These are phyloP conservation scores for Hyphodiscus hymeniophilus DNA, from an alignment of 495 filamentous ascomycete species.

Conservation along the genomic window DNA sequence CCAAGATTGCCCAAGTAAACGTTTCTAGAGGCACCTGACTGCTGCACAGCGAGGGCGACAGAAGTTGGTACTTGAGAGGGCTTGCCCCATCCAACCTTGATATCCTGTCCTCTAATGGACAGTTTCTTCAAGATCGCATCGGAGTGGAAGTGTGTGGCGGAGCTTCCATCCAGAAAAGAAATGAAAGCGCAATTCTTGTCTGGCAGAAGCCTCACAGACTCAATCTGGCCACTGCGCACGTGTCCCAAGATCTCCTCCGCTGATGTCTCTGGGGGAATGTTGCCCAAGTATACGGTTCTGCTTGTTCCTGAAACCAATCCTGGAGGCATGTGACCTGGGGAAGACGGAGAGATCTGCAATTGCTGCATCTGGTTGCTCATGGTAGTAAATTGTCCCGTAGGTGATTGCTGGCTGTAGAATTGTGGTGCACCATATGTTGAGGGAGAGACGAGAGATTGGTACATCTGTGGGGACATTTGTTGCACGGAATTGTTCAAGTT, in stretches of 20 bases:
- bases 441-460: constrained; percentile 70
- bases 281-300: constrained; percentile 93
- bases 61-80: constrained; percentile 97
- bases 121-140: constrained; percentile 99
- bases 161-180: constrained; percentile 93
- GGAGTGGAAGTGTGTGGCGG: constrained; percentile 97
- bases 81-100: constrained; percentile 99
- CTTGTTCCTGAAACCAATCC: constrained; percentile 84
- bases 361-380: constrained; percentile 50
- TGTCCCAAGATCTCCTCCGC: constrained; percentile 97
- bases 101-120: constrained; percentile 94
- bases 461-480: constrained; percentile 61
- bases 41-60: constrained; percentile 90
- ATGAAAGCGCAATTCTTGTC: constrained; percentile 99
- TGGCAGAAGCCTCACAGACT: constrained; percentile 88
- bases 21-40: constrained; percentile 95
- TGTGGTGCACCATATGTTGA: constrained; percentile 65
- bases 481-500: constrained; percentile 42
- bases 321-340: constrained; percentile 64
- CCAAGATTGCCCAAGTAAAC: constrained; percentile 93
- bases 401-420: constrained; percentile 78
- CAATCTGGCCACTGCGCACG: constrained; percentile 95
- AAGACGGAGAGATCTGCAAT: constrained; percentile 44
- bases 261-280: constrained; percentile 95
- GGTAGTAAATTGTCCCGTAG: constrained; percentile 62